These are phyloP conservation scores for Noccaea caerulescens DNA, from an alignment of 345 rosid genomes.

Conservation along the genomic window DNA sequence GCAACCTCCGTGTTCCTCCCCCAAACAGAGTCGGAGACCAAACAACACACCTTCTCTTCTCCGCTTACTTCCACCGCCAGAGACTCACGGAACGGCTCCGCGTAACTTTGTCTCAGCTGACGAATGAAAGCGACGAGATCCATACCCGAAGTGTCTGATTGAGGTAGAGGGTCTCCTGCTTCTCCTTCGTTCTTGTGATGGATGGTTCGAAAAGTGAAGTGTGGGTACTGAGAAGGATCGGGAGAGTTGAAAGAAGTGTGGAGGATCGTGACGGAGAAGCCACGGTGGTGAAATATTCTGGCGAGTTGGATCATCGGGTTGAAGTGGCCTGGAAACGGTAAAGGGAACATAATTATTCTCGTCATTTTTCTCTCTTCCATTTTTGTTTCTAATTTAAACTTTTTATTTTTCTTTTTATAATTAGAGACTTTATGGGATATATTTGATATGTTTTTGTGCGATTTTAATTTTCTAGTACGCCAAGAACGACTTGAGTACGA, in stretches of 20 bases:
- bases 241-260: constrained; percentile 65
- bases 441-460: neutral
- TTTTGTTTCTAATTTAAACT: neutral
- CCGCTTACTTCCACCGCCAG: constrained; percentile 43
- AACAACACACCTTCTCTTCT: constrained; percentile 47
- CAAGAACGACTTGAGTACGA: neutral
- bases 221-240: constrained; percentile 47
- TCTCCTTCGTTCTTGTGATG: constrained; percentile 26
- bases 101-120: constrained; percentile 45
- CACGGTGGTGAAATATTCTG: constrained; percentile 51
- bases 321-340: constrained; percentile 65
- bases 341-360: constrained; percentile 53
- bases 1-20: constrained; percentile 48
- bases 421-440: neutral
- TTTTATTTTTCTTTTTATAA: too few relatives aligned
- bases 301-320: constrained; percentile 68
- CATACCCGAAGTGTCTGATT: neutral
- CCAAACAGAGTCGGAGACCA: constrained; percentile 57
- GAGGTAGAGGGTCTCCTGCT: constrained; percentile 8
- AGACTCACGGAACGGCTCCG: constrained; percentile 44
- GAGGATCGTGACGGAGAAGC: constrained; percentile 57
- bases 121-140: constrained; percentile 37
- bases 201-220: constrained; percentile 55
- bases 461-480: neutral
- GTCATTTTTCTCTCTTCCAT: constrained; percentile 38